Evolutionary conservation across 495 filamentous ascomycete genomes (phyloP).

Genomic region (Aspergillus diversus): DNA sequence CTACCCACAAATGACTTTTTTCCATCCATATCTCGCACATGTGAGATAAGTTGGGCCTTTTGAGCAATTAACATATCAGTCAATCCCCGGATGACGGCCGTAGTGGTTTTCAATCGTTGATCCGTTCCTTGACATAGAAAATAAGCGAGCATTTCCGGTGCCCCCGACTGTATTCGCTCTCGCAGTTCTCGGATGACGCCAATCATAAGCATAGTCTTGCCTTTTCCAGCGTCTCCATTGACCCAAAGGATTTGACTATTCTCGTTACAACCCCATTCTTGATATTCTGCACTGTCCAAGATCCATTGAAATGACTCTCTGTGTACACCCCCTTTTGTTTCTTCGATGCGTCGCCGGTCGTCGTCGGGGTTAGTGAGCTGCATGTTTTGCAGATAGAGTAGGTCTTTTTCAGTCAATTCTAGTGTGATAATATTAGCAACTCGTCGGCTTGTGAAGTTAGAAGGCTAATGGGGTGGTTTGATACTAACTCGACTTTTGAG

Average conservation of each 20-base stretch:
- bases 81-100: background rate
- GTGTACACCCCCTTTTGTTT: conserved; percentile 43
- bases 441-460: no score
- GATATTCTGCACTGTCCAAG: conserved; percentile 37
- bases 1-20: background rate
- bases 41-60: background rate
- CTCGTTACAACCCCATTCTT: conserved; percentile 32
- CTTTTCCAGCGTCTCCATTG: conserved; percentile 50
- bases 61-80: conserved; percentile 6
- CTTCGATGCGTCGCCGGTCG: conserved; percentile 40
- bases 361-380: no score
- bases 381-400: conserved; percentile 7
- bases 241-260: conserved; percentile 48
- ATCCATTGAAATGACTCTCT: conserved; percentile 44
- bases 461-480: no score
- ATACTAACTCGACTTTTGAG: no score
- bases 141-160: conserved; percentile 4
- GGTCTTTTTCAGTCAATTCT: conserved; percentile 18
- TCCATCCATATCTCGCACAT: conserved; percentile 3
- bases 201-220: conserved; percentile 53
- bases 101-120: conserved; percentile 9
- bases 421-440: no score
- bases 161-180: conserved; percentile 2
- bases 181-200: conserved; percentile 37
- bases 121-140: conserved; percentile 13